Percentiles rank a stretch among this genome's conserved stretches.
phyloP scores from a whole-genome alignment of 192 early-diverging fungal species.

The Backusella parvicylindrica region DNA sequence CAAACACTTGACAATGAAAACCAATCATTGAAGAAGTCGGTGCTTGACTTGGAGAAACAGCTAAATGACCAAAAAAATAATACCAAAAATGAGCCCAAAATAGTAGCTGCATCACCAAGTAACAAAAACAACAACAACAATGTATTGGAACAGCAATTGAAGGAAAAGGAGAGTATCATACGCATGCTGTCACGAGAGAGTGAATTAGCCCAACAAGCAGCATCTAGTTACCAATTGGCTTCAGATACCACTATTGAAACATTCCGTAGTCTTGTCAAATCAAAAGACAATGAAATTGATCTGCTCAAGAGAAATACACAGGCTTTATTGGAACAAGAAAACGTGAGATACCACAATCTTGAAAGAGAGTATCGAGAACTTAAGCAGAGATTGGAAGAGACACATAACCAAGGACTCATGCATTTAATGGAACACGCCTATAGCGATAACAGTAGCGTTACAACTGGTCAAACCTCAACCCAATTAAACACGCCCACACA shows the following conservation, averaged over 20 bases:
- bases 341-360: background rate
- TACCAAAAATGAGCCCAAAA: no score
- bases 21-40: background rate
- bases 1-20: background rate
- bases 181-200: background rate
- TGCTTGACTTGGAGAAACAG: background rate
- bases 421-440: no score
- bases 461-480: no score
- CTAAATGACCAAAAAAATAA: background rate
- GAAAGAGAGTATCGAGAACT: background rate
- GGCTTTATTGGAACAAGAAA: background rate
- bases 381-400: background rate
- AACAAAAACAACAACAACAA: background rate
- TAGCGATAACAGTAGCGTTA: background rate
- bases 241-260: background rate
- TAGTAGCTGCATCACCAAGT: background rate
- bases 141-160: background rate
- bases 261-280: background rate
- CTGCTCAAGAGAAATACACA: background rate
- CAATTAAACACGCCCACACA: no score
- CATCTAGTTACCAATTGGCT: background rate
- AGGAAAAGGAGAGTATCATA: background rate
- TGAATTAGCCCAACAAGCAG: background rate
- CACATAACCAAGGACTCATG: background rate
- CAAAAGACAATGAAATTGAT: background rate